A percentile compares a stretch with the other conserved stretches of the same genome.
Evolutionary conservation across 208 protist species (phyloP).

Genomic region (Trypanosoma melophagium): DNA sequence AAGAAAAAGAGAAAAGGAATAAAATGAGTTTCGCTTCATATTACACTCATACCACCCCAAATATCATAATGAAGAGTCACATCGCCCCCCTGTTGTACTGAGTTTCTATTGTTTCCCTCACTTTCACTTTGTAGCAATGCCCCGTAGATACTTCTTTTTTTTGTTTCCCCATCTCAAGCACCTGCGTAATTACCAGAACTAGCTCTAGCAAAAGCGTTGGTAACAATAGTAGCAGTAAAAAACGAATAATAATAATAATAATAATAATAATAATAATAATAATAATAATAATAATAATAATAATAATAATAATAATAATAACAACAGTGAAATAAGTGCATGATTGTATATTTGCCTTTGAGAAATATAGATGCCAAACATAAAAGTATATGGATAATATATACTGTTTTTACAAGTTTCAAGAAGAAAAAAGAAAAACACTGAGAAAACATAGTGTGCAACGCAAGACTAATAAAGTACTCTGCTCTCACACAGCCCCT

Average conservation of each 20-base stretch:
- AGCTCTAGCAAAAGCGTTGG: no score
- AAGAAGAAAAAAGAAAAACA: background rate
- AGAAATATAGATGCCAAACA: background rate
- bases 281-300: slow-evolving; percentile 5
- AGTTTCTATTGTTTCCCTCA: no score
- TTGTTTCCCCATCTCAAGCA: no score
- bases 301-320: slow-evolving; percentile 1
- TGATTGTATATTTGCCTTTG: background rate
- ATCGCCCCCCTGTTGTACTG: no score
- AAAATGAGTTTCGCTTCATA: background rate
- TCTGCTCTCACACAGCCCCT: background rate
- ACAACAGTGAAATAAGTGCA: no score
- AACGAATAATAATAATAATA: background rate
- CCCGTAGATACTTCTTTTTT: no score
- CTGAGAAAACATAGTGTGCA: background rate
- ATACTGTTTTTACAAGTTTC: background rate
- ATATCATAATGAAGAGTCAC: no score
- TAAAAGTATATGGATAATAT: background rate
- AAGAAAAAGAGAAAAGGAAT: slow-evolving; percentile 9
- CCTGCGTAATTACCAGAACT: no score
- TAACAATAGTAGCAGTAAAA: no score
- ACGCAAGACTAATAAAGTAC: no score
- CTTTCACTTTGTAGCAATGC: no score
- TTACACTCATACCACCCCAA: background rate
- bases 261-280: background rate